Percentiles rank a stretch among this genome's conserved stretches.
Evolutionary conservation across 2,329 filamentous ascomycete species (phyloP).

Genomic region (Botrytis galanthina): DNA sequence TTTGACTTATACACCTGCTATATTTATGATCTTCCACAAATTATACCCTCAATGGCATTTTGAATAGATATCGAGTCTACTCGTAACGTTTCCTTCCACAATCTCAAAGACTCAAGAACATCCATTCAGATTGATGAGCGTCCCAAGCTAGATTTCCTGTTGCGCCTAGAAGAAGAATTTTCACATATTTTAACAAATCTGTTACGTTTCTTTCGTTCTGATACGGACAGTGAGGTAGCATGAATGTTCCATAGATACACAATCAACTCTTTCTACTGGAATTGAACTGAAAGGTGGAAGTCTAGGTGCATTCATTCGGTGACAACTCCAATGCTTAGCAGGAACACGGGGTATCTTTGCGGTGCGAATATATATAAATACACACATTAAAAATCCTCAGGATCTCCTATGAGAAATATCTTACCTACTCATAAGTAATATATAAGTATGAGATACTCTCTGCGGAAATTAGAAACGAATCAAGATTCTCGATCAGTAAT

Average conservation of each 20-base stretch:
- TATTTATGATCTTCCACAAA: constrained; percentile 44
- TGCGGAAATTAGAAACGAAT: not conserved
- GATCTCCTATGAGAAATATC: too few species aligned
- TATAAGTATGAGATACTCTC: not conserved
- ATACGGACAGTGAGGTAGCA: not conserved
- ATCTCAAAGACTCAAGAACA: constrained; percentile 38
- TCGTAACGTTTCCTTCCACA: constrained; percentile 43
- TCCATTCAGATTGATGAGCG: constrained; percentile 38
- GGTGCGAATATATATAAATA: not conserved
- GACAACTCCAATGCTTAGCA: not conserved
- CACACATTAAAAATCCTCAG: not conserved
- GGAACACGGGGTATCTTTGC: not conserved
- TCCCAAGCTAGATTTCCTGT: constrained; percentile 43
- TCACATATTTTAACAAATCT: constrained; percentile 38
- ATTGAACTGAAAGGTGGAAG: not conserved
- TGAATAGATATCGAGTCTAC: constrained; percentile 34
- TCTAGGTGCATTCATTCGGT: not conserved
- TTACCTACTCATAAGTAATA: not conserved
- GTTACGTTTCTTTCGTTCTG: not conserved
- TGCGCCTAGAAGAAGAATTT: constrained; percentile 41
- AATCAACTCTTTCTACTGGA: not conserved
- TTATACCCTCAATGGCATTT: constrained; percentile 39
- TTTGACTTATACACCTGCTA: constrained; percentile 42
- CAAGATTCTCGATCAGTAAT: not conserved
- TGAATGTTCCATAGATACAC: not conserved